Percentiles rank a stretch among this genome's conserved stretches.
These are phyloP conservation scores for Nakaseomyces nivariensis DNA, from an alignment of 1,139 yeast species.

Conservation along the genomic window DNA sequence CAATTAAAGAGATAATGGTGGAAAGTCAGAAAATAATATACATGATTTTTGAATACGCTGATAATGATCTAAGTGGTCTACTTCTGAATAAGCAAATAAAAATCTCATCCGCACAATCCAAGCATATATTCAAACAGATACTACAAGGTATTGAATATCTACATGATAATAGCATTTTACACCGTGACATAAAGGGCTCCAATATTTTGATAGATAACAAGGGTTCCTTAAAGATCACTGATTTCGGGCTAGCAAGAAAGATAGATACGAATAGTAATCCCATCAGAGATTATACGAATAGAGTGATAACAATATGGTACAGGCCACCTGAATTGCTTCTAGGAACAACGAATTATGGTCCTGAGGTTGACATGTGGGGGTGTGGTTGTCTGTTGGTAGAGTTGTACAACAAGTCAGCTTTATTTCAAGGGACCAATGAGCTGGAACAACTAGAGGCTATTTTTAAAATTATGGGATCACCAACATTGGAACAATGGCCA, in stretches of 20 bases:
- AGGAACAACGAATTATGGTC: slow-evolving; percentile 83
- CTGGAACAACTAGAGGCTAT: slow-evolving; percentile 71
- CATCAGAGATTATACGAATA: slow-evolving; percentile 59
- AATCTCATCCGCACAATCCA: slow-evolving; percentile 59
- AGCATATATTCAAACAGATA: slow-evolving; percentile 66
- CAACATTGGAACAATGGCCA: slow-evolving; percentile 70
- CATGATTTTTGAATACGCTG: slow-evolving; percentile 91
- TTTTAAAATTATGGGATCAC: slow-evolving; percentile 81
- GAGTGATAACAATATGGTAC: slow-evolving; percentile 95
- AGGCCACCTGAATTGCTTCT: slow-evolving; percentile 89
- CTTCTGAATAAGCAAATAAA: slow-evolving; percentile 64
- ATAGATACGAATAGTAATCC: slow-evolving; percentile 34
- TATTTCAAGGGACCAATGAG: slow-evolving; percentile 85
- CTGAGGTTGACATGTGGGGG: slow-evolving; percentile 96
- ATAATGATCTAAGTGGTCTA: slow-evolving; percentile 85
- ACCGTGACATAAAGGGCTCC: slow-evolving; percentile 91
- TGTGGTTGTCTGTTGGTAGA: slow-evolving; percentile 87
- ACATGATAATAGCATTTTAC: slow-evolving; percentile 71
- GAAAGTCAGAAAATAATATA: slow-evolving; percentile 61
- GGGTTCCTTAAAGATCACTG: slow-evolving; percentile 79
- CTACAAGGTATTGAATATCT: slow-evolving; percentile 73
- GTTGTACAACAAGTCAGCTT: slow-evolving; percentile 61
- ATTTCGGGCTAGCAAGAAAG: slow-evolving; percentile 85
- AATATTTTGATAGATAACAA: slow-evolving; percentile 65
- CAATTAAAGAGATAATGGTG: slow-evolving; percentile 82